Conservation (phyloP, 148 eudicot genomes). For the Salicornia ramosissima region DNA sequence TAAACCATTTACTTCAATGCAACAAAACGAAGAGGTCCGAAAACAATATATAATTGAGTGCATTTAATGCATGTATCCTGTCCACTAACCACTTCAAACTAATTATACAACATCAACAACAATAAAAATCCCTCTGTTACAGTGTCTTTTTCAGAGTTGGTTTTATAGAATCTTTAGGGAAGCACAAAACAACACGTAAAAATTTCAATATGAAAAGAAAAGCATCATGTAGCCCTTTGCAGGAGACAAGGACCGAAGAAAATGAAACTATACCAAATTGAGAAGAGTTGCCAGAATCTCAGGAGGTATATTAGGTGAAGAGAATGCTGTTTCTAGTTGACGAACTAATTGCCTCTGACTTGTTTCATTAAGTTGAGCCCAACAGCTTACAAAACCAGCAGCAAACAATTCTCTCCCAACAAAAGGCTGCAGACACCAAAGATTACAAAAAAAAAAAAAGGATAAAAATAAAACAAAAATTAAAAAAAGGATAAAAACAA, state of each 20-base stretch:
- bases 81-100: too few relatives aligned
- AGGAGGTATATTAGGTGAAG: constrained; percentile 95
- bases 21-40: background rate
- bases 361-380: constrained; percentile 81
- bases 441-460: constrained; percentile 14
- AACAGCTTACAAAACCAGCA: constrained; percentile 98
- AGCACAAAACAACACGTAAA: background rate
- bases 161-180: background rate
- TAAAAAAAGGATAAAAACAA: background rate
- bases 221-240: background rate
- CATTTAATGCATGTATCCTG: too few relatives aligned
- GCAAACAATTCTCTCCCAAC: constrained; percentile 97
- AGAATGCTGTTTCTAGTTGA: constrained; percentile 91
- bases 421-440: constrained; percentile 66
- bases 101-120: too few relatives aligned
- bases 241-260: background rate
- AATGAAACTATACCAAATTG: constrained; percentile 57
- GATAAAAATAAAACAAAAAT: too few relatives aligned
- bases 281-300: constrained; percentile 96
- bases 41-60: too few relatives aligned
- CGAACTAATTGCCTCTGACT: constrained; percentile 83
- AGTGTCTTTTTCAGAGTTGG: background rate
- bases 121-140: background rate
- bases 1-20: background rate
- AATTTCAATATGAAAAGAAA: background rate